Base-by-base conservation (phyloP, 805 yeast genomes). In the Candida gorgasii region DNA sequence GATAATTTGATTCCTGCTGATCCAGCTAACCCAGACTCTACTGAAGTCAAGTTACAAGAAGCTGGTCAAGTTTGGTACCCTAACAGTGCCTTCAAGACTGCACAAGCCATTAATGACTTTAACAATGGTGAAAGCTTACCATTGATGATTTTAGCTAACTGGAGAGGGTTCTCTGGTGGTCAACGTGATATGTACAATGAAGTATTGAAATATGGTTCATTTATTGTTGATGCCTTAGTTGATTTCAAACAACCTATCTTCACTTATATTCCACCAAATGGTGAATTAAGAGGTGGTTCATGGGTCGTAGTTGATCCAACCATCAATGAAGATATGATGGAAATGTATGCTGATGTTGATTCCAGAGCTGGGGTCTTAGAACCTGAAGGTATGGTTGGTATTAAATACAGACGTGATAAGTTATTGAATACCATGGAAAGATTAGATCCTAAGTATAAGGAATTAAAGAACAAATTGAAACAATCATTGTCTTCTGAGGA, bases 81-180 rank as follows among this genome's bases (percentile, higher is more conserved):
- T 57, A 93, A 93, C 75, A 86, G 96, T 48, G 99, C 99, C 14
- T 93, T 86, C 79, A 93, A 93, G 82, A 93, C 99, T 34, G 96
- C 99, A 3, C 99, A 93, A 73, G 98, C 99, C 16, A 92, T 93
- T 57, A 85, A 84, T 52, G 99, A 93, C 64, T 93, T 93, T 81
- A 93, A 93, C 77, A 74, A 89, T 62, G 99, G 99, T 76, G 99
- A 93, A 69, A 92, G 90, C 69, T 78, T 93, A 61, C 99, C 99
- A 50, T 76, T 93, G 67, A 87, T 93, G 95, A 89, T 93, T 53
- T 73, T 93, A 55, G 99, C 99, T 46, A 93, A 93, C 80, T 93
- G 99, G 99, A 87, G 99, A 82, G 99, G 99, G 60, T 93, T 93
- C 82, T 89, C 97, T 53, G 99, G 99, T 76, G 99, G 99, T 65